Base-by-base conservation (phyloP, 768 basidiomycete genomes). In the Kwoniella dejecticola region DNA sequence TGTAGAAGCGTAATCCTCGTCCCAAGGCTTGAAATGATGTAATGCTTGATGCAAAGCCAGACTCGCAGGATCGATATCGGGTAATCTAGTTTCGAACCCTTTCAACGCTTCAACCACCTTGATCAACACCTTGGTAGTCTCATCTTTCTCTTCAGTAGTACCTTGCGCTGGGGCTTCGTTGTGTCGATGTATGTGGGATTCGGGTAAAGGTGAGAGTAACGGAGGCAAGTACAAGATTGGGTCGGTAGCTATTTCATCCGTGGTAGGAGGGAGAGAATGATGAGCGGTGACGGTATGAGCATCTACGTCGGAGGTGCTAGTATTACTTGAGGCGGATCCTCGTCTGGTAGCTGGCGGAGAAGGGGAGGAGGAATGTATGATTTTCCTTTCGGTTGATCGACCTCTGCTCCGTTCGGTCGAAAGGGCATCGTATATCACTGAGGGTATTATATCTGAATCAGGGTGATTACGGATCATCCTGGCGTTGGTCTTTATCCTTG, bases 41-140 rank as follows among this genome's bases (percentile, higher is more conserved):
- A 96, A 80, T 0, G 90, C 89, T 75, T 87, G 88, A 78, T 97
- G 94, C 7, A 97, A 80, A 0, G 89, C 88, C 29, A 94, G 77
- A 6, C 91, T 92, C 2, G 84, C 88, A 0, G 88, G 85, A 73
- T 96, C 92, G 29, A 96, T 93, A 68, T 88, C 81, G 0, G 94
- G 93, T 7, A 96, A 81, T 24, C 86, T 87, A 0, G 89, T 88
- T 65, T 85, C 83, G 2, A 91, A 91, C 8, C 83, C 61, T 85
- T 79, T 57, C 29, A 67, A 50, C 12, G 52, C 54, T 33, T 70
- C 56, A 27, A 46, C 64, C 47, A 57, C 60, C 5, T 44, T 56
- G 30, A 48, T 27, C 26, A 55, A 19, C 3, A 38, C 23, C 31
- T 46, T 15, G 2, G 36, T 48, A 3, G 55, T 58, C 21, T 21